Conservation (phyloP, 2,329 filamentous ascomycete genomes). For the Berkeleyomyces rouxiae region DNA sequence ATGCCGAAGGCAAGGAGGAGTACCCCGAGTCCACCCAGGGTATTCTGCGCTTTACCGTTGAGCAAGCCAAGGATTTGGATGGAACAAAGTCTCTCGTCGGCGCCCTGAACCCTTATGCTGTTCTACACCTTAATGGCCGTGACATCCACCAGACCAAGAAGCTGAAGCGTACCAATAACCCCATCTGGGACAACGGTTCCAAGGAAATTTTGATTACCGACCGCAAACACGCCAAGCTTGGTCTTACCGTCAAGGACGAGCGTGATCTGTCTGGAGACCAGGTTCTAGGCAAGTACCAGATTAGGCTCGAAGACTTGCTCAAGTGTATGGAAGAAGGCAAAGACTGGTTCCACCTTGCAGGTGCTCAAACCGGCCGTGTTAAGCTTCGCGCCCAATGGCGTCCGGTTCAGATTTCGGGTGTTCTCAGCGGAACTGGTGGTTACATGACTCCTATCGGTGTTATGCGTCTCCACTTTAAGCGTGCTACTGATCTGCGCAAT, state of each 20-base stretch:
- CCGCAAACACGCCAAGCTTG: slow-evolving; percentile 75
- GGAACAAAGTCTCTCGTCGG: slow-evolving; percentile 83
- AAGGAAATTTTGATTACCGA: slow-evolving; percentile 95
- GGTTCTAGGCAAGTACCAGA: slow-evolving; percentile 79
- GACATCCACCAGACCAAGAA: slow-evolving; percentile 80
- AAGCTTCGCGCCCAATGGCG: slow-evolving; percentile 94
- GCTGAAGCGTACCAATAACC: slow-evolving; percentile 92
- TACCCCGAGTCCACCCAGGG: slow-evolving; percentile 81
- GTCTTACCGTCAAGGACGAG: slow-evolving; percentile 88
- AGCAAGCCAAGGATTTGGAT: slow-evolving; percentile 93
- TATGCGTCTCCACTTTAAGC: slow-evolving; percentile 82
- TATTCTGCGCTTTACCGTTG: slow-evolving; percentile 82
- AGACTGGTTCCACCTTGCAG: slow-evolving; percentile 85
- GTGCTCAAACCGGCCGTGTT: slow-evolving; percentile 64
- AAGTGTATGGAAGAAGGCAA: slow-evolving; percentile 82
- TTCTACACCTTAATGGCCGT: slow-evolving; percentile 78
- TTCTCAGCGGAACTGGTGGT: slow-evolving; percentile 60
- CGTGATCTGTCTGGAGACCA: slow-evolving; percentile 72
- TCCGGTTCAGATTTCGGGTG: slow-evolving; percentile 71
- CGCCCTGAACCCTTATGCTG: slow-evolving; percentile 77
- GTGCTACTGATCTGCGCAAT: slow-evolving; percentile 69
- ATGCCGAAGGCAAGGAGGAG: slow-evolving; percentile 60
- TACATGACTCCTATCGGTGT: slow-evolving; percentile 91
- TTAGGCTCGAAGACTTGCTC: slow-evolving; percentile 86
- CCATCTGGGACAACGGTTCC: slow-evolving; percentile 82